Percentiles rank a stretch among this genome's conserved stretches.
Conservation (phyloP, 345 rosid genomes). For the Acer campestre region DNA sequence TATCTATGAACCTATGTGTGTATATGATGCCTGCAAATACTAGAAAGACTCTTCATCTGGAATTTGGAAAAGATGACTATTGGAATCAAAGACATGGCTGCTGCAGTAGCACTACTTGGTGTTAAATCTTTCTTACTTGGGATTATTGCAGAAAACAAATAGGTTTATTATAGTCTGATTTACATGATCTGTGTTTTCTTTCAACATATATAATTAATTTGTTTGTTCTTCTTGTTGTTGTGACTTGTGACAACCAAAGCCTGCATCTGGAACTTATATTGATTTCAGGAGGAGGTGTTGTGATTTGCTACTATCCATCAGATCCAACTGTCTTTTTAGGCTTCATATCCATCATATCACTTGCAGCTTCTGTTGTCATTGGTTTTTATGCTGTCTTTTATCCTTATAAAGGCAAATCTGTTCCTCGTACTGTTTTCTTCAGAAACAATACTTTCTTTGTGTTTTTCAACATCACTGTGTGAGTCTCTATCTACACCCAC, state of each 20-base stretch:
- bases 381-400: constrained; percentile 27
- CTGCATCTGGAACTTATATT: constrained; percentile 23
- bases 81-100: constrained; percentile 23
- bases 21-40: constrained; percentile 5
- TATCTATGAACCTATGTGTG: too few relatives aligned
- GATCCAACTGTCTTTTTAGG: constrained; percentile 31
- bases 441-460: constrained; percentile 24
- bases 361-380: constrained; percentile 13
- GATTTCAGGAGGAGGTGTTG: not conserved
- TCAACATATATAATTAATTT: not conserved
- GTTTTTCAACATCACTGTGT: constrained; percentile 30
- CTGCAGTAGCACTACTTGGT: constrained; percentile 18
- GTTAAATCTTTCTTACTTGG: constrained; percentile 23
- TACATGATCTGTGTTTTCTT: not conserved
- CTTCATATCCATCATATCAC: constrained; percentile 25
- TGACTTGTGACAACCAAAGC: constrained; percentile 6
- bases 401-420: constrained; percentile 30
- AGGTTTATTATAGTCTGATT: constrained; percentile 16
- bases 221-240: not conserved
- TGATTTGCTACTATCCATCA: constrained; percentile 35
- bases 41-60: not conserved
- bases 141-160: constrained; percentile 28
- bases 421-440: constrained; percentile 26
- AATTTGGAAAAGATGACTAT: constrained; percentile 25
- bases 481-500: not conserved